Base-by-base conservation (phyloP, 306 rosid genomes). In the Purshia tridentata region DNA sequence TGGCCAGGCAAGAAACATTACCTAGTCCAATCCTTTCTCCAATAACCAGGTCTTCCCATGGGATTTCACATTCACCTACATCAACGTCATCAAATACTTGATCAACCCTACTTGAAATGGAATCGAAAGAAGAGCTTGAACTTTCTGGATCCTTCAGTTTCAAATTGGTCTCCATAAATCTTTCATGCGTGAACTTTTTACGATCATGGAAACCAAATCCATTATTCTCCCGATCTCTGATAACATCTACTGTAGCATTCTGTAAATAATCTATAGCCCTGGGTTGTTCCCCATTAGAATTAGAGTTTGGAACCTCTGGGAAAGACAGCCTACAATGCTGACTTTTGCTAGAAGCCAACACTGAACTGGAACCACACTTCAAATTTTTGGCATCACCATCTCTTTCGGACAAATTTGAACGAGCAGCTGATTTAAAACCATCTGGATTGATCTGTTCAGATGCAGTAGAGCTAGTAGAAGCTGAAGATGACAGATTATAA, bases 1-100 rank as follows among this genome's bases (percentile, higher is more conserved):
- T 52, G 73, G 65, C 49, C 74, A 82, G 82, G 59, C 29, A 70
- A 75, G 65, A 11, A 2, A 23, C 81, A 61, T 79, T 94, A 95
- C 99, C 99, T 80, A 95, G 81, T 47, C 98, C 99, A 84, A 95
- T 91, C 80, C 99, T 90, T 83, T 91, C 98, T 76, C 98, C 96
- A 85, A 91, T 72, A 80, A 80, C 84, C 76, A 95, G 91, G 78
- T 91, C 93, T 77, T 91, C 99, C 99, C 99, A 95, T 6, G 88
- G 91, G 80, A 95, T 88, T 88, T 95, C 99, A 70, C 97, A 85
- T 85, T 95, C 90, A 66, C 96, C 89, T 16, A 95, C 98, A 73
- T 91, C 97, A 67, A 87, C 98, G 76, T 91, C 97, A 60, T 95
- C 98, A 85, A 90, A 88, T 70, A 90, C 84, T 79, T 83, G 85